Conservation (phyloP, 2,329 filamentous ascomycete species). For the Penicillium paneum region DNA sequence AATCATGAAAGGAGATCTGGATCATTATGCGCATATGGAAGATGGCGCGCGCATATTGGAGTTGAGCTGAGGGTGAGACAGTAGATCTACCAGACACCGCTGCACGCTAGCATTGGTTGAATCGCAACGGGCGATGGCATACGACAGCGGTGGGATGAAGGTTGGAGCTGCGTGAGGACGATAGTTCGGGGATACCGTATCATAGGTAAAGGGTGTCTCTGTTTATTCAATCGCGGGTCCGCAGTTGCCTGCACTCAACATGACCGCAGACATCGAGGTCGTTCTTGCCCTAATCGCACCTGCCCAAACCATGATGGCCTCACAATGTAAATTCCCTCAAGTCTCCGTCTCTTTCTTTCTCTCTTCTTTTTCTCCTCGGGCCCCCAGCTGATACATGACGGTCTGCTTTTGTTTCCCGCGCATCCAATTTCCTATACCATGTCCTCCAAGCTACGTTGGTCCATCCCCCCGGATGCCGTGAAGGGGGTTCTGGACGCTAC, state of each 20-base stretch:
- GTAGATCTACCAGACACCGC: not conserved
- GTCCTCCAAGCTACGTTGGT: not conserved
- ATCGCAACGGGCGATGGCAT: not conserved
- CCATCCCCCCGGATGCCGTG: not conserved
- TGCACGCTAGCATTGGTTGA: not conserved
- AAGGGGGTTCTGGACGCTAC: not conserved
- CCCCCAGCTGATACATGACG: not conserved
- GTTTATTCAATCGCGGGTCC: too few species aligned
- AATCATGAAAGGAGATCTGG: not conserved
- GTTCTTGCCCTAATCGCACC: not conserved
- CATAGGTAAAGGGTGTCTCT: not conserved
- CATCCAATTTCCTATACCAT: not conserved
- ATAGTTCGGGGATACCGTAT: not conserved
- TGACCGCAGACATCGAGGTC: not conserved
- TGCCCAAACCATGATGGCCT: not conserved
- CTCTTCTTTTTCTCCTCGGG: not conserved
- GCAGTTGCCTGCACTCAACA: not conserved
- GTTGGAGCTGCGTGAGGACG: not conserved
- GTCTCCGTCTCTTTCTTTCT: not conserved
- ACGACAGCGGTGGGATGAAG: not conserved
- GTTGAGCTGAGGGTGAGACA: too few species aligned
- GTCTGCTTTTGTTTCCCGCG: not conserved
- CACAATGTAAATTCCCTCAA: not conserved
- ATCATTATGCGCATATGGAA: not conserved
- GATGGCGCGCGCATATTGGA: too few species aligned